Conservation (phyloP, 1,284 basidiomycete genomes). For the Papiliotrema laurentii region DNA sequence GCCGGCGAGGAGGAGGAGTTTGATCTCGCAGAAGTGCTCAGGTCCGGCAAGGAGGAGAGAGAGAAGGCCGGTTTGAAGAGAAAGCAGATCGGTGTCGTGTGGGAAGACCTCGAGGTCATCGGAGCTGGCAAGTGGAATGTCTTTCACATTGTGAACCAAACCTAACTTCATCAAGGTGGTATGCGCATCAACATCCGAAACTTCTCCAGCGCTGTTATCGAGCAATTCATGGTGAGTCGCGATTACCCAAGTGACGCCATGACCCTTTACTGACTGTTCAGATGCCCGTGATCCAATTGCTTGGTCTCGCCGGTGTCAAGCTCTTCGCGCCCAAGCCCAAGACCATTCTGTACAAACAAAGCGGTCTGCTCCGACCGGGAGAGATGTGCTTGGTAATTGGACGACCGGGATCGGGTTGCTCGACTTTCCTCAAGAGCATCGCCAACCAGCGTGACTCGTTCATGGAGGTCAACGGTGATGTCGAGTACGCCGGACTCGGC, state of each 20-base stretch:
- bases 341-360: conserved; percentile 54
- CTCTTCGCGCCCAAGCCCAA: conserved; percentile 53
- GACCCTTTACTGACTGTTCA: neutral
- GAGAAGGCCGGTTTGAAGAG: conserved; percentile 70
- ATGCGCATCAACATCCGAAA: conserved; percentile 60
- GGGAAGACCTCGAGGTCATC: conserved; percentile 56
- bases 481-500: conserved; percentile 56
- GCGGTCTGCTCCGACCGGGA: conserved; percentile 67
- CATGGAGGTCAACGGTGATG: conserved; percentile 53
- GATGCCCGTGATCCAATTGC: conserved; percentile 41
- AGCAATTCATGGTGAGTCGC: conserved; percentile 40
- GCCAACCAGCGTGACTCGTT: conserved; percentile 54
- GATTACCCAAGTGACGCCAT: neutral
- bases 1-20: conserved; percentile 31
- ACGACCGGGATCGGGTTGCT: conserved; percentile 49
- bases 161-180: too few species aligned
- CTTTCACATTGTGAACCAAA: too few species aligned
- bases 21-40: conserved; percentile 65
- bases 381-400: conserved; percentile 57
- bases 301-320: conserved; percentile 37
- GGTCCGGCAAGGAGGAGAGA: conserved; percentile 61
- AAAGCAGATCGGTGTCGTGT: conserved; percentile 68
- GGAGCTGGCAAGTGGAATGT: too few species aligned
- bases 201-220: conserved; percentile 50
- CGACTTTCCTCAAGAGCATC: conserved; percentile 54